These are phyloP conservation scores for Termitomyces sp. DNA, from an alignment of 768 basidiomycete genomes.

Conservation along the genomic window DNA sequence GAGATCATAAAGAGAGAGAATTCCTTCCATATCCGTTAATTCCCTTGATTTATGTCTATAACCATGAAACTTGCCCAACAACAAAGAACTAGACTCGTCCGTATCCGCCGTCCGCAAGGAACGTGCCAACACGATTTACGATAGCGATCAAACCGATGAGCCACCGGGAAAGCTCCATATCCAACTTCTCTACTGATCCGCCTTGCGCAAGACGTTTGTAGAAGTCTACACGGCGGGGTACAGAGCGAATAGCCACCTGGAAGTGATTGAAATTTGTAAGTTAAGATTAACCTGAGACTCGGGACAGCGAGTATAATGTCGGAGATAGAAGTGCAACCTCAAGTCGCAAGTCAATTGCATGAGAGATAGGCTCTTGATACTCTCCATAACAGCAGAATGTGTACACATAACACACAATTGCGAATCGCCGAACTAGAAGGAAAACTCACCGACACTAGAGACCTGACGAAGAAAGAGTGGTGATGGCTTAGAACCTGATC, in stretches of 20 bases:
- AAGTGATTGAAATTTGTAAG: background rate
- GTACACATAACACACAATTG: conserved; percentile 2
- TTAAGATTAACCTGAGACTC: background rate
- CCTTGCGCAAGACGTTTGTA: conserved; percentile 58
- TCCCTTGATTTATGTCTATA: background rate
- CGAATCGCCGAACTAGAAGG: conserved; percentile 1
- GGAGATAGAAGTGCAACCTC: background rate
- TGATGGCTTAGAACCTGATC: conserved; percentile 63
- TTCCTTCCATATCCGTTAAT: background rate
- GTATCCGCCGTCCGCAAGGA: conserved; percentile 48
- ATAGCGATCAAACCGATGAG: conserved; percentile 49
- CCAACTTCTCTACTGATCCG: conserved; percentile 47
- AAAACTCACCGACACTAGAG: conserved; percentile 50
- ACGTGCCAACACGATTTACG: conserved; percentile 42
- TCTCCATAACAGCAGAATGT: background rate
- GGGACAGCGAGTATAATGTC: background rate
- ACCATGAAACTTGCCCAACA: background rate
- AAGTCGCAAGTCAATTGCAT: background rate
- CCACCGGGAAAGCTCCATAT: conserved; percentile 53
- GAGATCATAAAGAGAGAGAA: background rate
- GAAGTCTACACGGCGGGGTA: conserved; percentile 57
- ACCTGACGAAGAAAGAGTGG: conserved; percentile 62
- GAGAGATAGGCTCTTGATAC: background rate
- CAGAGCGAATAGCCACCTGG: conserved; percentile 55
- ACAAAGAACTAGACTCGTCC: conserved; percentile 36